Conservation (phyloP, 2,329 filamentous ascomycete genomes). For the Trichothecium sympodiale region DNA sequence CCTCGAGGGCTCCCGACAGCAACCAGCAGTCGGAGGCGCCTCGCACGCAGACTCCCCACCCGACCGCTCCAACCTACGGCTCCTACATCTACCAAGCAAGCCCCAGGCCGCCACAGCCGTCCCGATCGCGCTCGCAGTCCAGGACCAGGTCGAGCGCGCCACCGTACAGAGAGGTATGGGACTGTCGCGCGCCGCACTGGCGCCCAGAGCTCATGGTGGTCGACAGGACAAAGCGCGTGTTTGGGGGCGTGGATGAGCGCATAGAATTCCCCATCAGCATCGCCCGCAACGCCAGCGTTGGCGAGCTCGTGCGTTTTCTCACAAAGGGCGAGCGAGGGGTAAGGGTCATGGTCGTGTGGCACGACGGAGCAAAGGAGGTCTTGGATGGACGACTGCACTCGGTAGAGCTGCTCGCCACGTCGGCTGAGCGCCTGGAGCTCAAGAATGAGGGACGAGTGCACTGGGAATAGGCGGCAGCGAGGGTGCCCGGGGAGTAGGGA, state of each 20-base stretch:
- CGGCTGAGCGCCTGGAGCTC: slow-evolving; percentile 12
- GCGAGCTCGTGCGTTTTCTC: slow-evolving; percentile 12
- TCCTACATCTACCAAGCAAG: too few species aligned
- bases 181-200: neutral
- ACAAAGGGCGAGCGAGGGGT: slow-evolving; percentile 11
- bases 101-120: slow-evolving; percentile 28
- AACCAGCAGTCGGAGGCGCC: too few species aligned
- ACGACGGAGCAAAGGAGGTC: slow-evolving; percentile 11
- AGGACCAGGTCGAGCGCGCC: too few species aligned
- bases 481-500: too few species aligned
- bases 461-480: too few species aligned
- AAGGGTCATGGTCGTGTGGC: slow-evolving; percentile 18
- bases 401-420: slow-evolving; percentile 11
- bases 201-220: neutral
- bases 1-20: too few species aligned
- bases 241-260: too few species aligned
- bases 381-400: slow-evolving; percentile 10
- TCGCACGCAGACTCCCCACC: too few species aligned
- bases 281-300: slow-evolving; percentile 6
- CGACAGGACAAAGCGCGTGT: neutral
- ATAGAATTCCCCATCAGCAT: slow-evolving; percentile 11
- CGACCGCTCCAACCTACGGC: too few species aligned
- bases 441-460: slow-evolving; percentile 12
- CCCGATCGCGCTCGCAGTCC: slow-evolving; percentile 20
- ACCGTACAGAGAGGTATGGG: too few species aligned